These are phyloP conservation scores for Naegleria lovaniensis DNA, from an alignment of 208 protist species.

Conservation along the genomic window DNA sequence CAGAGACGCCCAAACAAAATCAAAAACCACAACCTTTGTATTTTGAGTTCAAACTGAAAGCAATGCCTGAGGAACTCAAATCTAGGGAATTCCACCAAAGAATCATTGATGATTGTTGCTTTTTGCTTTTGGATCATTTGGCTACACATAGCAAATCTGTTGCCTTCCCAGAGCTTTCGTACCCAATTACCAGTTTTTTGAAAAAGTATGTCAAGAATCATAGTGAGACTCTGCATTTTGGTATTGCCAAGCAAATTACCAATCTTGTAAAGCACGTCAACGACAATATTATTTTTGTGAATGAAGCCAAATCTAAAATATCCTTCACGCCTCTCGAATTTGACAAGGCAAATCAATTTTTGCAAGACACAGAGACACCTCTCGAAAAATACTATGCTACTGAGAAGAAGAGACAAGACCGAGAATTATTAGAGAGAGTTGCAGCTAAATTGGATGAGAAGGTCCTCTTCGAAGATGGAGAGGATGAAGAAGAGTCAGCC, in stretches of 20 bases:
- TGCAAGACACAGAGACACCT: neutral
- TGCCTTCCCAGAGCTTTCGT: constrained; percentile 17
- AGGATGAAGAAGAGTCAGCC: neutral
- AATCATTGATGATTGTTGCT: neutral
- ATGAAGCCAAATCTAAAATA: neutral
- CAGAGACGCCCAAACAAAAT: neutral
- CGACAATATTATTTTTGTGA: neutral
- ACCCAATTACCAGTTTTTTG: neutral
- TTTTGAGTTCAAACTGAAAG: constrained; percentile 2
- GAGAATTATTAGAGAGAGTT: neutral
- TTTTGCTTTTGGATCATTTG: neutral
- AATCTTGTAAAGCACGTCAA: neutral
- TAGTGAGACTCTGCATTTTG: neutral
- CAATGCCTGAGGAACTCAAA: neutral
- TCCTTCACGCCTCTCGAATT: neutral
- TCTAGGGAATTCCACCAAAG: neutral
- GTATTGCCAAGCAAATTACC: neutral
- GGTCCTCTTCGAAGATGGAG: neutral
- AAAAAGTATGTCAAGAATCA: neutral
- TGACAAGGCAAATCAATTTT: neutral
- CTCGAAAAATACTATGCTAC: neutral
- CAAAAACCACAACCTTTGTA: neutral
- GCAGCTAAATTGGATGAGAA: neutral
- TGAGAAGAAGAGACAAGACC: neutral
- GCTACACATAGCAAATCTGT: neutral